A percentile compares a stretch with the other conserved stretches of the same genome.
Evolutionary conservation across 2,329 filamentous ascomycete genomes (phyloP).

Genomic region (Ophiostoma tasmaniense): DNA sequence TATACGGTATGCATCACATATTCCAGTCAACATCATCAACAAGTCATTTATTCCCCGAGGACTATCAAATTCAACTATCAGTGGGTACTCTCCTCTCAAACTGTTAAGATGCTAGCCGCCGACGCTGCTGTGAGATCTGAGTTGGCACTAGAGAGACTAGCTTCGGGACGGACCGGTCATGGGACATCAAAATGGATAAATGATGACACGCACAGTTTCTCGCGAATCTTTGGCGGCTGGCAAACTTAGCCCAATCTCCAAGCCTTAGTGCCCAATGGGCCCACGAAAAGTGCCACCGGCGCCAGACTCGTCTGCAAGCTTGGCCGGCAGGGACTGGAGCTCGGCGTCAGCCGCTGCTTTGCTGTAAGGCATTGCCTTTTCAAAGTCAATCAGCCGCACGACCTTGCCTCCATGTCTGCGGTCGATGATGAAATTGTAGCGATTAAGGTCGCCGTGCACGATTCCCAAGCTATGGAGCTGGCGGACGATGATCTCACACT

Average conservation of each 20-base stretch:
- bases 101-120: background rate
- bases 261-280: background rate
- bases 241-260: background rate
- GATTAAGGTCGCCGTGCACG: constrained; percentile 3
- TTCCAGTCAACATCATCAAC: too few species aligned
- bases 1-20: too few species aligned
- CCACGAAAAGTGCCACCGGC: background rate
- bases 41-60: too few species aligned
- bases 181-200: background rate
- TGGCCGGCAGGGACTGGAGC: background rate
- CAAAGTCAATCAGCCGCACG: background rate
- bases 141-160: background rate
- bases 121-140: background rate
- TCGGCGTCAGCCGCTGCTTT: background rate
- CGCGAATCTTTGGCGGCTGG: background rate
- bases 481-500: background rate
- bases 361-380: background rate
- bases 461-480: background rate
- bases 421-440: background rate
- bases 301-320: constrained; percentile 1
- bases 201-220: background rate
- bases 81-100: background rate
- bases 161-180: constrained; percentile 3
- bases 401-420: background rate
- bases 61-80: background rate